Conservation (phyloP, 139 green algal species). For the Pleodorina starrii region DNA sequence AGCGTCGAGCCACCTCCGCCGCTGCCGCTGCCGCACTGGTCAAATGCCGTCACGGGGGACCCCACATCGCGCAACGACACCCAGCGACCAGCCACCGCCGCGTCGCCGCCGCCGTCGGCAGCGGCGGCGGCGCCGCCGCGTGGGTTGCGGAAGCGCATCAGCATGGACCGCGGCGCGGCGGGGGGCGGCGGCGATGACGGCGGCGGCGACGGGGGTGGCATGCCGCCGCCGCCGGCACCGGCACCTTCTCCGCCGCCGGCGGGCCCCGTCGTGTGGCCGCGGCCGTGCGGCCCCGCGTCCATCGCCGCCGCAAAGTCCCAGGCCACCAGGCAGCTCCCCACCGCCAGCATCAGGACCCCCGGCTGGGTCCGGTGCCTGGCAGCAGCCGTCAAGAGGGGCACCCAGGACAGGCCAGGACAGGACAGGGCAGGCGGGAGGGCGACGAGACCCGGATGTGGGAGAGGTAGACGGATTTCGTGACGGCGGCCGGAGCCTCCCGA, state of each 20-base stretch:
- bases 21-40: slow-evolving; percentile 9
- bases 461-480: too few species aligned
- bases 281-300: neutral
- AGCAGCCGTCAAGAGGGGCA: neutral
- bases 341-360: neutral
- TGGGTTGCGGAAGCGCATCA: neutral
- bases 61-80: neutral
- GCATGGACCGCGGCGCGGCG: neutral
- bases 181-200: neutral
- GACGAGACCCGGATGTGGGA: too few species aligned
- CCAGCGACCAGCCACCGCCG: neutral
- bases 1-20: neutral
- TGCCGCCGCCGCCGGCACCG: neutral
- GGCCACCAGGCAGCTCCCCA: neutral
- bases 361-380: slow-evolving; percentile 34
- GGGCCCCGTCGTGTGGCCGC: neutral
- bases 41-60: neutral
- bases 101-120: neutral
- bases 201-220: neutral
- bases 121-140: neutral
- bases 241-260: neutral
- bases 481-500: too few species aligned
- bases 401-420: too few species aligned
- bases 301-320: slow-evolving; percentile 13
- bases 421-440: too few species aligned